A percentile compares a stretch with the other conserved stretches of the same genome.
Conservation (phyloP, 129 eudicot genomes). For the Solidago caesia region DNA sequence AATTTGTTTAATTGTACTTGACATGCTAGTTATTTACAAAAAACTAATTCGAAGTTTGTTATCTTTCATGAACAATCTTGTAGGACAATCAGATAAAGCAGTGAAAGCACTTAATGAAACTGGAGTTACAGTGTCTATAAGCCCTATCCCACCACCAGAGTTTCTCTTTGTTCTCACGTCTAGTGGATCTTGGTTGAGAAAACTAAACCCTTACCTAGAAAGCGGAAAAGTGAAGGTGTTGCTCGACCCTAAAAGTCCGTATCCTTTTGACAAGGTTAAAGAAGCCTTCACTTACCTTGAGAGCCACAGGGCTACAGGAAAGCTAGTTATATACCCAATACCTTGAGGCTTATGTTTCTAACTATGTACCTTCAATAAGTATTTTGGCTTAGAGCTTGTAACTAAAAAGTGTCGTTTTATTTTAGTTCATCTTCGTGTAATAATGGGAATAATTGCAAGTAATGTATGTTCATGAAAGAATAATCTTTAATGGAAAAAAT, state of each 20-base stretch:
- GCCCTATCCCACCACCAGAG: constrained; percentile 71
- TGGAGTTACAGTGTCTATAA: constrained; percentile 65
- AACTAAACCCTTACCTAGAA: constrained; percentile 70
- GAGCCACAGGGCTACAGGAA: constrained; percentile 75
- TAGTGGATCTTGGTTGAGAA: constrained; percentile 61
- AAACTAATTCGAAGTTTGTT: neutral
- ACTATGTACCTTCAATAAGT: neutral
- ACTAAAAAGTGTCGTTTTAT: too few relatives aligned
- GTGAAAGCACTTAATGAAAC: constrained; percentile 78
- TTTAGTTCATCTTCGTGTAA: too few relatives aligned
- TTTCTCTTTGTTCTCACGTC: constrained; percentile 74
- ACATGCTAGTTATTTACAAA: neutral
- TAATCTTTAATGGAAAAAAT: too few relatives aligned
- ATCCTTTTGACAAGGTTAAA: constrained; percentile 64
- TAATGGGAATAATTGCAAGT: too few relatives aligned
- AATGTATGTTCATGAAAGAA: too few relatives aligned
- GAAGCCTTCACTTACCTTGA: constrained; percentile 89
- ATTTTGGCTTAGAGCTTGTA: too few relatives aligned
- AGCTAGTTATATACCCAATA: constrained; percentile 76
- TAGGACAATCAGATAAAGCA: constrained; percentile 78
- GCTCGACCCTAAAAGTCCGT: constrained; percentile 78
- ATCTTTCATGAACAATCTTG: neutral
- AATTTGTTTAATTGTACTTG: neutral
- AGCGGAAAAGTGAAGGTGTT: constrained; percentile 82
- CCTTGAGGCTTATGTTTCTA: constrained; percentile 36